phyloP scores from a whole-genome alignment of 257 asterid species.

The Coffea canephora region DNA sequence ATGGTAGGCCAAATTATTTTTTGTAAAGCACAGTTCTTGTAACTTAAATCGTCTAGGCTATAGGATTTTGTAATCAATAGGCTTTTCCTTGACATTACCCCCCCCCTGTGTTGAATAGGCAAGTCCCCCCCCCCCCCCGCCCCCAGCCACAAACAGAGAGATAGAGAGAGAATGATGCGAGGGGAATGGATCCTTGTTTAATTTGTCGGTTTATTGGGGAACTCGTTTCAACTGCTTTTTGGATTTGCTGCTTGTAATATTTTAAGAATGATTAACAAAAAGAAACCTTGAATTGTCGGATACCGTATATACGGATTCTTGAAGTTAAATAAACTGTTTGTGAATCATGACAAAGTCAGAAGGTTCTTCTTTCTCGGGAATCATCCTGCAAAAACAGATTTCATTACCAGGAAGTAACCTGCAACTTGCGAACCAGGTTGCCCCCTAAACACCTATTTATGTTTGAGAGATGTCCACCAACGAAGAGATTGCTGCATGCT shows the following conservation, averaged over 20 bases:
- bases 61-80: neutral
- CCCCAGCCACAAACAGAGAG: no score
- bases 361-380: neutral
- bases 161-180: neutral
- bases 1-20: neutral
- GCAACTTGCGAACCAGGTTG: neutral
- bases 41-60: constrained; percentile 1
- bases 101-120: neutral
- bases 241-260: neutral
- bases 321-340: neutral
- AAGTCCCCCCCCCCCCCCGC: no score
- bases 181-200: neutral
- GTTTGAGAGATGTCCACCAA: neutral
- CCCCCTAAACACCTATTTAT: no score
- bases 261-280: neutral
- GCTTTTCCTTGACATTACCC: neutral
- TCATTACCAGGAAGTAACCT: no score
- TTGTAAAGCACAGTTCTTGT: constrained; percentile 2
- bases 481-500: neutral
- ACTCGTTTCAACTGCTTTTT: neutral
- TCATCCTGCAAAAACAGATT: no score
- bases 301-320: neutral
- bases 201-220: neutral
- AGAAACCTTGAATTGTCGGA: neutral
- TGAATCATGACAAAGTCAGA: neutral